Evolutionary conservation across 2,329 filamentous ascomycete species (phyloP).

Genomic region (Zasmidium citrigriseum): DNA sequence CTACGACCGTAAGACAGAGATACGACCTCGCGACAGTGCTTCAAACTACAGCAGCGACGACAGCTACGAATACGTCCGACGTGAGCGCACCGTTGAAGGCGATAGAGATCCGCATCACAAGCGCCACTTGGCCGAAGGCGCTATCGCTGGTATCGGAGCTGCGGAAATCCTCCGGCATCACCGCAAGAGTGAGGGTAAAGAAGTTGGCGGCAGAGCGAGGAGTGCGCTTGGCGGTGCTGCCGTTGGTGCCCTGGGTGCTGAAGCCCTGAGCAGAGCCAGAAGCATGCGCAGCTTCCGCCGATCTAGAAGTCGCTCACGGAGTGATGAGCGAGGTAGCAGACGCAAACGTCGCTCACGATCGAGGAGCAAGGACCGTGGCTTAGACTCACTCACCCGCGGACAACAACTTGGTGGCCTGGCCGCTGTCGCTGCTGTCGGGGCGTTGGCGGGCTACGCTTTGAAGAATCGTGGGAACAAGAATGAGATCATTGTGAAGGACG

Average conservation of each 20-base stretch:
- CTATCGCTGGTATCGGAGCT: constrained; percentile 61
- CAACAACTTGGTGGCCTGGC: constrained; percentile 60
- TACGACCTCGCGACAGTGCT: constrained; percentile 55
- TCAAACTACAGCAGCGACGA: constrained; percentile 63
- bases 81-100: constrained; percentile 45
- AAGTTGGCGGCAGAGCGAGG: constrained; percentile 52
- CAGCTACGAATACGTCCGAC: constrained; percentile 60
- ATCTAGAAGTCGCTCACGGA: constrained; percentile 21
- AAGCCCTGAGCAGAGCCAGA: constrained; percentile 54
- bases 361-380: constrained; percentile 2
- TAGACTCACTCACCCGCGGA: constrained; percentile 40
- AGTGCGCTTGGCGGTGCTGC: constrained; percentile 62
- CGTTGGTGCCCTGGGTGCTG: constrained; percentile 62
- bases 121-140: constrained; percentile 64
- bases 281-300: constrained; percentile 38
- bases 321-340: constrained; percentile 19
- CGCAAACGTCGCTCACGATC: constrained; percentile 22
- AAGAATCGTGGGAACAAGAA: constrained; percentile 53
- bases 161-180: constrained; percentile 62
- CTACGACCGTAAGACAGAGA: constrained; percentile 45
- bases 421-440: constrained; percentile 61
- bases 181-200: constrained; percentile 57
- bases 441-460: constrained; percentile 56
- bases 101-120: constrained; percentile 47
- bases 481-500: constrained; percentile 40